Percentiles rank a stretch among this genome's conserved stretches.
These are phyloP conservation scores for Fusarium tuaranense DNA, from an alignment of 2,329 filamentous ascomycete genomes.

Conservation along the genomic window DNA sequence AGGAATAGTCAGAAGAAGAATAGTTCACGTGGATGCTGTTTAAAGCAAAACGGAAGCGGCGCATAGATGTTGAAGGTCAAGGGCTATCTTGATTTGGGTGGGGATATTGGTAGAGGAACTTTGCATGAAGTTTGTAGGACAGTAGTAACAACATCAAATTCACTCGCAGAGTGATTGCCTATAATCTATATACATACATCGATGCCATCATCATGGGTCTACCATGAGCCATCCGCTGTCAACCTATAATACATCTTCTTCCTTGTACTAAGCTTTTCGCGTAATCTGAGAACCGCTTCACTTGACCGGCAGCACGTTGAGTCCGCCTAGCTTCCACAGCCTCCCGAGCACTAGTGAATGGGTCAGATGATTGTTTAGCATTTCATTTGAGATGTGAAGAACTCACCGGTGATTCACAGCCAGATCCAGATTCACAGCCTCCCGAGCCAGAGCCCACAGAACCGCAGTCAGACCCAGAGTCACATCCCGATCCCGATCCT, in stretches of 20 bases:
- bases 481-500: not conserved
- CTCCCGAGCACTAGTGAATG: not conserved
- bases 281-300: not conserved
- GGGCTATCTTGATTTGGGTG: not conserved
- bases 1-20: too few species aligned
- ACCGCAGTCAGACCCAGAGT: not conserved
- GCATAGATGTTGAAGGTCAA: too few species aligned
- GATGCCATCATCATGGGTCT: not conserved
- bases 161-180: not conserved
- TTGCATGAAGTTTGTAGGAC: not conserved
- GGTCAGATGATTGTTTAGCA: not conserved
- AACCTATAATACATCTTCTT: not conserved
- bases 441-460: not conserved
- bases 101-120: not conserved
- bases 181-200: not conserved
- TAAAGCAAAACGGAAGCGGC: too few species aligned
- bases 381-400: not conserved
- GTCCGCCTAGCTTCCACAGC: not conserved
- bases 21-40: too few species aligned
- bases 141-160: not conserved
- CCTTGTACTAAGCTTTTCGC: not conserved
- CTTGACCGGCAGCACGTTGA: not conserved
- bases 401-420: not conserved
- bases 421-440: not conserved
- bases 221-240: not conserved